Base-by-base conservation (phyloP, 2,329 filamentous ascomycete genomes). In the Bisporella sp. region DNA sequence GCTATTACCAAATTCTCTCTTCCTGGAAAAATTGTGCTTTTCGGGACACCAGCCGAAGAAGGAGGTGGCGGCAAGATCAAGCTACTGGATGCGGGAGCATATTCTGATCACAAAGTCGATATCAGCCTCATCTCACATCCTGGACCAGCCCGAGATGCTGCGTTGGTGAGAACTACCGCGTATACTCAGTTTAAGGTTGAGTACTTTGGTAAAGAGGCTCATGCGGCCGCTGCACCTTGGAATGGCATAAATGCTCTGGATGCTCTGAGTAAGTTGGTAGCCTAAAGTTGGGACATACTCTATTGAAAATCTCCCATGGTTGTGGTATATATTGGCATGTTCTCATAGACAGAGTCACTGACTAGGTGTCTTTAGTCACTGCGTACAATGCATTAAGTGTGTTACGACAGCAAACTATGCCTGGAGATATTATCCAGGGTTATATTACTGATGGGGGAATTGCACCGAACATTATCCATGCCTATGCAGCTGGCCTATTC, bases 161-260 rank as follows among this genome's bases (percentile, higher is more conserved):
- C 75, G 0, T 66, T 78, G 4, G 73, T 77, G 51, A 69, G 73
- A 2, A 81, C 77, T 1, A 71, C 74, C 4, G 77, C 77, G 5
- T 79, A 74, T 55, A 59, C 66, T 4, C 66, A 68, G 41, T 70
- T 80, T 54, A 43, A n/a, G 12, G 31, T 21, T n/a, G 41, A 31
- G 50, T 46, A 28, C 41, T 11, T 21, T 28, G 41, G 41, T 8
- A n/a, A 43, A 29, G 28, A 8, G 21, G 41, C 41, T 21, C 41
- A 43, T 28, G 41, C 41, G 9, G 41, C 41, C 9, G 28, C 28
- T n/a, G 28, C 41, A 8, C 41, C 41, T 9, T 43, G 41, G 41
- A 21, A 43, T 8, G 41, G 41, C 9, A 43, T 43, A 43, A 43
- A 43, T 28, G 41, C 41, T 8, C 4, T 43, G 9, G 41, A 43